Evolutionary conservation across 164 flowering plant species (phyloP).

Genomic region (Aristolochia fimbriata): DNA sequence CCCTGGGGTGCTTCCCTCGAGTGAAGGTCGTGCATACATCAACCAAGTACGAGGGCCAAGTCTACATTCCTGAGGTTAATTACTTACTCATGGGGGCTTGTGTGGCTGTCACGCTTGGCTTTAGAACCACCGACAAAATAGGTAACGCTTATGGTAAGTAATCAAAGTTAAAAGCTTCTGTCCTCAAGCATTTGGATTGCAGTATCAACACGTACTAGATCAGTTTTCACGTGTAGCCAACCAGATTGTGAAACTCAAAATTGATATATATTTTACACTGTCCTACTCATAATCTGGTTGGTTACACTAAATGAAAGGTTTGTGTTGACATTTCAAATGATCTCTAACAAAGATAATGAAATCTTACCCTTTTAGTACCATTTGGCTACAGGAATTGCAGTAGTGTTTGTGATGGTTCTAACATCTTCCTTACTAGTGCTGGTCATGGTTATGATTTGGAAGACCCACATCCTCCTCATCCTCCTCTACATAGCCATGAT

Average conservation of each 20-base stretch:
- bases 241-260: no score
- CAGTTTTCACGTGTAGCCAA: no score
- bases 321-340: no score
- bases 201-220: no score
- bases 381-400: slow-evolving; percentile 82
- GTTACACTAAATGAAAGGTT: no score
- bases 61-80: slow-evolving; percentile 48
- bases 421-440: slow-evolving; percentile 53
- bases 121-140: slow-evolving; percentile 42
- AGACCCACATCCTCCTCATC: slow-evolving; percentile 38
- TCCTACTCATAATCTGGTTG: no score
- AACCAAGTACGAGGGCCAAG: slow-evolving; percentile 27
- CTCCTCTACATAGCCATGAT: slow-evolving; percentile 34
- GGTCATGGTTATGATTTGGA: slow-evolving; percentile 82
- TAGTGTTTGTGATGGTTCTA: slow-evolving; percentile 31
- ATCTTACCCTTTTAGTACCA: no score
- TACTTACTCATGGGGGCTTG: slow-evolving; percentile 56
- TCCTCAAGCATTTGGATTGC: no score
- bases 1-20: slow-evolving; percentile 55
- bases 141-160: slow-evolving; percentile 73
- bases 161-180: no score
- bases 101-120: slow-evolving; percentile 44
- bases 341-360: no score
- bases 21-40: slow-evolving; percentile 57
- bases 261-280: no score